Evolutionary conservation across 176 grass and related monocot genomes (phyloP), one percentile per base, ranked within the genome.

Genomic region (Carex littledalei): DNA sequence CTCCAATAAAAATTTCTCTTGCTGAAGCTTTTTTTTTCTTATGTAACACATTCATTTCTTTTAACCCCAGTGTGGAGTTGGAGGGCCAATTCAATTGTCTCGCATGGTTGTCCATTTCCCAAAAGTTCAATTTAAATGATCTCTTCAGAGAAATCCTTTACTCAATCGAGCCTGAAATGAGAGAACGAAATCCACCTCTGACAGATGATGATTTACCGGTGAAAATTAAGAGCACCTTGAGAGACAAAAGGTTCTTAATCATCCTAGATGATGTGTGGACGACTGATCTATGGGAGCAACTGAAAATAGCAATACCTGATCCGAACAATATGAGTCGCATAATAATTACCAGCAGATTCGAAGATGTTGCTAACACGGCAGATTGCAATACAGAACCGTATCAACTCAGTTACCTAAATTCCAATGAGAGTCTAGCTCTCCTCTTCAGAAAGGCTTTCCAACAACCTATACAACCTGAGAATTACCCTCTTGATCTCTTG

Each of bases 191-290:
- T 2, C 26, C 3, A 15, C 29, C 65, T 0, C 1, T 67, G 13
- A 10, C 1, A 67, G 65, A 67, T 12, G 3, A 17, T 0, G 31
- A 67, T 14, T 67, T 37, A 35, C 1, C 0, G 5, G 11, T 0
- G 8, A 13, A 57, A 1, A 0, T 80, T 15, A 0, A 57, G 76
- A 56, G 16, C 5, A 24, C 1, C 4, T 57, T 80, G 20, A 17
- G 2, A 0, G 2, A 13, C 6, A 80, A 80, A 3, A 80, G 31
- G 7, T 31, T 60, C 15, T 16, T 80, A 17, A 56, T 80, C 8
- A 32, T 80, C 13, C 50, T 80, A 31, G 76, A 80, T 60, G 76
- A 80, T 59, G 52, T 80, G 14, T 80, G 76, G 76, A 16, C 3
- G 8, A 31, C 2, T 3, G 53, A 80, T 59, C 1, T 80, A 1